These are phyloP conservation scores for Geum urbanum DNA, from an alignment of 306 rosid species.

Conservation along the genomic window DNA sequence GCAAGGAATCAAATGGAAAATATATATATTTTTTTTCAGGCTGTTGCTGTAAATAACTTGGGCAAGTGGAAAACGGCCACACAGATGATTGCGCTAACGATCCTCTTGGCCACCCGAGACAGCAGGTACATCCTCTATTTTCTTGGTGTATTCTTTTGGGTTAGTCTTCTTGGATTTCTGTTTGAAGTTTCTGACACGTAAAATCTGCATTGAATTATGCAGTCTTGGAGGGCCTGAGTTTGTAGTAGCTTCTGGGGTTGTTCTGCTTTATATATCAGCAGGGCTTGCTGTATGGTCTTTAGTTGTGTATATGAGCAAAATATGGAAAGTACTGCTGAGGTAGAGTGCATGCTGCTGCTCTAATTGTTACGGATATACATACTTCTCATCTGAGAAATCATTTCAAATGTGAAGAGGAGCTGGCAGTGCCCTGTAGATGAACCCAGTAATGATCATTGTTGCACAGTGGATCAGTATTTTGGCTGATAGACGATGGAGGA, in stretches of 20 bases:
- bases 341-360: constrained; percentile 34
- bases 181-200: constrained; percentile 25
- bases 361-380: constrained; percentile 3
- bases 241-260: constrained; percentile 66
- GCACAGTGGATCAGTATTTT: constrained; percentile 22
- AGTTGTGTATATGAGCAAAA: constrained; percentile 74
- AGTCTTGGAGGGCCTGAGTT: constrained; percentile 72
- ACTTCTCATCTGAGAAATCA: constrained; percentile 17
- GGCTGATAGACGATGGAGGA: constrained; percentile 17
- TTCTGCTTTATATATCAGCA: constrained; percentile 83
- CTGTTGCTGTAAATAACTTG: constrained; percentile 98
- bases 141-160: constrained; percentile 13
- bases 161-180: background rate
- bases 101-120: constrained; percentile 88
- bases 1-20: background rate
- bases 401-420: background rate
- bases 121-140: constrained; percentile 47
- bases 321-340: constrained; percentile 69
- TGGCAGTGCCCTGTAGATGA: constrained; percentile 16
- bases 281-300: constrained; percentile 98
- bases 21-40: constrained; percentile 41
- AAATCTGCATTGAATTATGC: constrained; percentile 18
- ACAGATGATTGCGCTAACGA: constrained; percentile 82
- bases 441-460: constrained; percentile 16
- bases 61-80: constrained; percentile 99